Evolutionary conservation across 257 asterid species (phyloP).

Genomic region (Ehretia macrophylla): DNA sequence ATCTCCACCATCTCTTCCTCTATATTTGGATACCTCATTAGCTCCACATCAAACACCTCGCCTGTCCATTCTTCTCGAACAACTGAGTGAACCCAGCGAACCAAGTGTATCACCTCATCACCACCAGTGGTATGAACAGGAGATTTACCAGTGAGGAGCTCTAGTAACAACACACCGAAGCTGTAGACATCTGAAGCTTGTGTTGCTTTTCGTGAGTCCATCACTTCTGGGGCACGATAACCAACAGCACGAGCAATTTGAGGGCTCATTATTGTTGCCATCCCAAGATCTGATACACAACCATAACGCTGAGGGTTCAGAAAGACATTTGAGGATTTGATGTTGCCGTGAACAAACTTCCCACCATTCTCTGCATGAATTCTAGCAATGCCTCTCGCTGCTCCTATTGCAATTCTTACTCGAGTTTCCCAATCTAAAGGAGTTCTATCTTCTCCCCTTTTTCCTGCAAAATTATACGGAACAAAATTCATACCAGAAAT

Average conservation of each 20-base stretch:
- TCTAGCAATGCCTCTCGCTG: slow-evolving; percentile 71
- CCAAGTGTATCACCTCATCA: slow-evolving; percentile 62
- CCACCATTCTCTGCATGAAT: slow-evolving; percentile 61
- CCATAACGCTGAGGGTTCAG: slow-evolving; percentile 58
- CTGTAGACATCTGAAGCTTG: slow-evolving; percentile 76
- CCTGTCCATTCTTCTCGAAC: slow-evolving; percentile 92
- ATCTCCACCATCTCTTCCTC: slow-evolving; percentile 82
- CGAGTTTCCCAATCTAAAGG: slow-evolving; percentile 72
- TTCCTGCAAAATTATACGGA: slow-evolving; percentile 31
- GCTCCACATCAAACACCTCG: slow-evolving; percentile 72
- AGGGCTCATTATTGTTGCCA: slow-evolving; percentile 57
- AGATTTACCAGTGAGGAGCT: slow-evolving; percentile 67
- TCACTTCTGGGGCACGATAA: slow-evolving; percentile 74
- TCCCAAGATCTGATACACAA: slow-evolving; percentile 70
- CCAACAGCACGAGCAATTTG: slow-evolving; percentile 74
- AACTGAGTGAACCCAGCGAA: slow-evolving; percentile 83
- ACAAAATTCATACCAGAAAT: background rate
- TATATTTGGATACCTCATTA: slow-evolving; percentile 58
- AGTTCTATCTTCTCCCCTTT: slow-evolving; percentile 43
- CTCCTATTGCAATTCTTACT: slow-evolving; percentile 60
- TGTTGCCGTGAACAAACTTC: slow-evolving; percentile 68
- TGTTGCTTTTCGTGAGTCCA: slow-evolving; percentile 61
- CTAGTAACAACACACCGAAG: slow-evolving; percentile 68
- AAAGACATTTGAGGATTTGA: slow-evolving; percentile 71
- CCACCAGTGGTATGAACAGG: slow-evolving; percentile 61